These are phyloP conservation scores for Venturia oleaginea DNA, from an alignment of 2,329 filamentous ascomycete genomes.

Conservation along the genomic window DNA sequence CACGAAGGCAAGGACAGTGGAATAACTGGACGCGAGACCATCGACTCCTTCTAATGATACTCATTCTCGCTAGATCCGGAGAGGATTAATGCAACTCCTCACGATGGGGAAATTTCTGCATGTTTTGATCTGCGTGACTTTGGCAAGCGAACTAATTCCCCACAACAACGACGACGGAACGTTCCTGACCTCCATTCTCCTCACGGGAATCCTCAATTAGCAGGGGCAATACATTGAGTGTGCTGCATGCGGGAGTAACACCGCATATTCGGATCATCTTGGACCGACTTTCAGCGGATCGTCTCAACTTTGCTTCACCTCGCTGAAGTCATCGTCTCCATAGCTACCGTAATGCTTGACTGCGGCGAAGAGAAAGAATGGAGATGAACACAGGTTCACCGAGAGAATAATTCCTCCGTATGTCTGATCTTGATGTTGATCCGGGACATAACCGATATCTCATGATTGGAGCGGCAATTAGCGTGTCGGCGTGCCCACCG, in stretches of 20 bases:
- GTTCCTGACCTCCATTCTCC: not conserved
- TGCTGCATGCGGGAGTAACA: not conserved
- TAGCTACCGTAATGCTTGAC: too few relatives aligned
- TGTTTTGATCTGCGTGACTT: not conserved
- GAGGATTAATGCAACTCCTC: not conserved
- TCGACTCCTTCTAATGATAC: not conserved
- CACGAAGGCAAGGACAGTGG: not conserved
- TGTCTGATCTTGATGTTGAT: too few relatives aligned
- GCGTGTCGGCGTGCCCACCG: too few relatives aligned
- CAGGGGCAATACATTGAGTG: not conserved
- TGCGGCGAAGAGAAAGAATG: too few relatives aligned
- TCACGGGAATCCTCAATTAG: not conserved
- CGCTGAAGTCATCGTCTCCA: too few relatives aligned
- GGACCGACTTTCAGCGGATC: not conserved
- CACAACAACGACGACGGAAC: not conserved
- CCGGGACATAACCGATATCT: too few relatives aligned
- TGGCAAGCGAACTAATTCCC: not conserved
- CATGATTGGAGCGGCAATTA: too few relatives aligned
- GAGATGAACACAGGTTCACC: too few relatives aligned
- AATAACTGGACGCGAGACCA: not conserved
- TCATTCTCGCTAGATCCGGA: not conserved
- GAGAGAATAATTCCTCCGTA: too few relatives aligned
- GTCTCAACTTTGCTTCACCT: not conserved
- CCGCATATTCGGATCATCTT: not conserved
- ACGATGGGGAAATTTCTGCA: not conserved